phyloP scores from a whole-genome alignment of 73 alveolate genomes.

The Paramecium primaurelia region DNA sequence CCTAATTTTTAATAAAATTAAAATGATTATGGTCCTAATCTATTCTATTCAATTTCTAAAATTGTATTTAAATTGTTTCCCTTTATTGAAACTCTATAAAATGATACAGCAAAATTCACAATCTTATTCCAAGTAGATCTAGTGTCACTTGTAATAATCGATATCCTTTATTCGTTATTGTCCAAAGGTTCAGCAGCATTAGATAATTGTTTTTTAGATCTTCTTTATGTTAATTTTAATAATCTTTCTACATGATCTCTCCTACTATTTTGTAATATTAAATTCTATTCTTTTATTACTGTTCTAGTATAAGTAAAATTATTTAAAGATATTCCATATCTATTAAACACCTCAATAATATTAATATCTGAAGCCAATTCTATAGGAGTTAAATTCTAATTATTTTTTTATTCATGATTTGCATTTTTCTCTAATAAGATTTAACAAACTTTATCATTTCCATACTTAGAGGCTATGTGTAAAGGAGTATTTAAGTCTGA shows the following conservation, averaged over 20 bases:
- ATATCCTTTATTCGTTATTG: background rate
- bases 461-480: constrained; percentile 46
- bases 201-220: background rate
- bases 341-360: background rate
- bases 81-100: background rate
- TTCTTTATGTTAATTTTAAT: background rate
- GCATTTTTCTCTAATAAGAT: background rate
- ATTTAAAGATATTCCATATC: constrained; percentile 24
- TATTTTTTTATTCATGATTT: background rate
- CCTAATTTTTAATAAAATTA: constrained; percentile 74
- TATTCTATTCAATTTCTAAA: background rate
- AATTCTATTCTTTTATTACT: background rate
- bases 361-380: background rate
- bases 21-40: constrained; percentile 73
- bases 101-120: background rate
- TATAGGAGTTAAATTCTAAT: background rate
- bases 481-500: constrained; percentile 52
- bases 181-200: background rate
- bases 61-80: background rate
- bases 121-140: constrained; percentile 32
- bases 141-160: background rate
- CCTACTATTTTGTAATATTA: background rate
- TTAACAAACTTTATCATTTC: background rate
- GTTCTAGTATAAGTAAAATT: background rate
- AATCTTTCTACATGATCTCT: background rate